These are phyloP conservation scores for Diplodia sapinea DNA, from an alignment of 2,329 filamentous ascomycete species.

Conservation along the genomic window DNA sequence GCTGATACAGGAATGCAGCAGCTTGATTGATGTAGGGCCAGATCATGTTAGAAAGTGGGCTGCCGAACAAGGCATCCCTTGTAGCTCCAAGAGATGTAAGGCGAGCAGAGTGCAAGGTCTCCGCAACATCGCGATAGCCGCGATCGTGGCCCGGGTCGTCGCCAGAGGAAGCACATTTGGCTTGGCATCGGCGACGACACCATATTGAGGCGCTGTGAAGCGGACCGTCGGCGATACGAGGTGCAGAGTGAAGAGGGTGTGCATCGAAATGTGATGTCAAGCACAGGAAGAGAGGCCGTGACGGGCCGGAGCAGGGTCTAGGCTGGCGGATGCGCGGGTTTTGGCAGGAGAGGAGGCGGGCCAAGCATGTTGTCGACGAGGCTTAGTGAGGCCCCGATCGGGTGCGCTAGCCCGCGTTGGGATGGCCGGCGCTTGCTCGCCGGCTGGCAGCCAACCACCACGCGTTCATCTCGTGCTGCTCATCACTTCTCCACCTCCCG, in stretches of 20 bases:
- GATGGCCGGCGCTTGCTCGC: constrained; percentile 25
- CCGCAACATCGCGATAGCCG: not conserved
- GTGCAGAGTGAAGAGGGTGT: not conserved
- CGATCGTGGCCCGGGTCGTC: not conserved
- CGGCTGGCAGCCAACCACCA: constrained; percentile 16
- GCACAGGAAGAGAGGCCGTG: not conserved
- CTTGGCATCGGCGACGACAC: not conserved
- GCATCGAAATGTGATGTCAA: constrained; percentile 7
- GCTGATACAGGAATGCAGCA: not conserved
- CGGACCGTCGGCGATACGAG: not conserved
- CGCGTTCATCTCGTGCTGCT: not conserved
- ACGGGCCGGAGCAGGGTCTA: not conserved
- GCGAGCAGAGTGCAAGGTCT: not conserved
- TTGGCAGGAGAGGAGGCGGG: constrained; percentile 2
- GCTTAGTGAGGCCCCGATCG: constrained; percentile 11
- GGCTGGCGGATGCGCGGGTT: constrained; percentile 1
- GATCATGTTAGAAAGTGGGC: not conserved
- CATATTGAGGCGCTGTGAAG: not conserved
- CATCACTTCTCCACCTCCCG: constrained; percentile 28
- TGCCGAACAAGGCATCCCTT: not conserved
- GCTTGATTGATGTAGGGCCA: not conserved
- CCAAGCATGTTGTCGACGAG: constrained; percentile 10
- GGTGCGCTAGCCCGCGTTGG: not conserved
- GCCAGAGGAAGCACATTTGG: not conserved
- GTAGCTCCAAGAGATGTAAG: not conserved